These are phyloP conservation scores for Chlorella sp. DNA, from an alignment of 139 green algal genomes.

Conservation along the genomic window DNA sequence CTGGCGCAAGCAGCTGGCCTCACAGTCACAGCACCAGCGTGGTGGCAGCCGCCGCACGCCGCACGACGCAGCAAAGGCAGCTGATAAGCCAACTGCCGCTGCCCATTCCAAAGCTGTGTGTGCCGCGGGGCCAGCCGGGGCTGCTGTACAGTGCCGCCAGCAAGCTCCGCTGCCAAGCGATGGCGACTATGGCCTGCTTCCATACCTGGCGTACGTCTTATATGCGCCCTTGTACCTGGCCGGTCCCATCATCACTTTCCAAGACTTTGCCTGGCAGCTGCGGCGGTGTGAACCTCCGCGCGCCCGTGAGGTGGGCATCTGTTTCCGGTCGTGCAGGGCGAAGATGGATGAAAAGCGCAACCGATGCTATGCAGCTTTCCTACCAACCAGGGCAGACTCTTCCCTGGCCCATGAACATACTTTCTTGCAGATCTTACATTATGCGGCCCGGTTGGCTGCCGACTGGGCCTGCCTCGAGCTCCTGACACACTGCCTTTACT, in stretches of 20 bases:
- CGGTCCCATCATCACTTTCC: constrained; percentile 87
- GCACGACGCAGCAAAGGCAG: neutral
- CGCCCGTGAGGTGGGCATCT: neutral
- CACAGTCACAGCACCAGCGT: no score
- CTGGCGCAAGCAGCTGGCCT: constrained; percentile 52
- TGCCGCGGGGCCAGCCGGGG: no score
- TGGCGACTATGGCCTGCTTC: constrained; percentile 48
- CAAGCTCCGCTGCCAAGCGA: neutral
- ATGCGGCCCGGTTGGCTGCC: constrained; percentile 53
- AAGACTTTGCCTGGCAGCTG: constrained; percentile 84
- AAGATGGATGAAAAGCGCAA: no score
- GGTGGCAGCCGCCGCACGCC: neutral
- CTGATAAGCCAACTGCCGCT: neutral
- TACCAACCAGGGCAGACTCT: neutral
- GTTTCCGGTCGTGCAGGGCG: no score
- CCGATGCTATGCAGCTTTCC: no score
- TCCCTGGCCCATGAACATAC: neutral
- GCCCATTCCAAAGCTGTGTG: neutral
- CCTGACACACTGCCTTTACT: constrained; percentile 84
- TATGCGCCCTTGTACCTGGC: constrained; percentile 96
- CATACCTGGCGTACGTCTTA: constrained; percentile 76
- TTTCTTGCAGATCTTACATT: constrained; percentile 52
- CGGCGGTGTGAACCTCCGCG: neutral
- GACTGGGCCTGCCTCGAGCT: constrained; percentile 76
- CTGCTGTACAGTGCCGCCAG: neutral